A percentile compares a stretch with the other conserved stretches of the same genome.
These are phyloP conservation scores for Centaurea solstitialis DNA, from an alignment of 129 eudicot species.

Conservation along the genomic window DNA sequence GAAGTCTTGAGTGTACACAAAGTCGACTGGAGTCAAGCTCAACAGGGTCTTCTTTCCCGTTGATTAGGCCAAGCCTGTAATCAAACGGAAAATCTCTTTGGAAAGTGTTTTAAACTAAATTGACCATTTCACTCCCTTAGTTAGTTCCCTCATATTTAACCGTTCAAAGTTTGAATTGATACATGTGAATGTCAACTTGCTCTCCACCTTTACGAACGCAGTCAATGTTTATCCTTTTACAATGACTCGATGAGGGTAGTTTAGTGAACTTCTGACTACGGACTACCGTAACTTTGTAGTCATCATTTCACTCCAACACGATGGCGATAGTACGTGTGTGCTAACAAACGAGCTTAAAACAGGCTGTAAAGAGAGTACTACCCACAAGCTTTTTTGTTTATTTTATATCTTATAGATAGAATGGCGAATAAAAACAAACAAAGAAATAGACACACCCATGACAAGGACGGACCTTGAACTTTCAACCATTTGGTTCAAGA, in stretches of 20 bases:
- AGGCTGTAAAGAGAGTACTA: not conserved
- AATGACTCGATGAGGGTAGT: not conserved
- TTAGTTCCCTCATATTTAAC: not conserved
- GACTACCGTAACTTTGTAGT: not conserved
- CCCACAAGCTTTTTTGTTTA: not conserved
- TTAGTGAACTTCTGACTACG: not conserved
- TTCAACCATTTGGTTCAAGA: not conserved
- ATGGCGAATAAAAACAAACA: not conserved
- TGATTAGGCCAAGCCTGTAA: not conserved
- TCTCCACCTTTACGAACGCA: not conserved
- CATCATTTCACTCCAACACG: not conserved
- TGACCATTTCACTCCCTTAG: not conserved
- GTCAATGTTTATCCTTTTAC: not conserved
- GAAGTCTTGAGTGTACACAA: not conserved
- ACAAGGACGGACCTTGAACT: not conserved
- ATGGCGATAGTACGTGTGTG: not conserved
- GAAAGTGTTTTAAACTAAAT: not conserved
- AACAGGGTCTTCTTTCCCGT: not conserved
- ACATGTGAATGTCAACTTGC: not conserved
- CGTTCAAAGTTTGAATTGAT: not conserved
- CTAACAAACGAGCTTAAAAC: not conserved
- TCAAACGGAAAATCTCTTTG: not conserved
- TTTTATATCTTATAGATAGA: too few relatives aligned
- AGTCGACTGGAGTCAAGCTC: not conserved
- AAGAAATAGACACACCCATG: not conserved